Conservation (phyloP, 1,284 basidiomycete species). For the Singerocomus inundabilis region DNA sequence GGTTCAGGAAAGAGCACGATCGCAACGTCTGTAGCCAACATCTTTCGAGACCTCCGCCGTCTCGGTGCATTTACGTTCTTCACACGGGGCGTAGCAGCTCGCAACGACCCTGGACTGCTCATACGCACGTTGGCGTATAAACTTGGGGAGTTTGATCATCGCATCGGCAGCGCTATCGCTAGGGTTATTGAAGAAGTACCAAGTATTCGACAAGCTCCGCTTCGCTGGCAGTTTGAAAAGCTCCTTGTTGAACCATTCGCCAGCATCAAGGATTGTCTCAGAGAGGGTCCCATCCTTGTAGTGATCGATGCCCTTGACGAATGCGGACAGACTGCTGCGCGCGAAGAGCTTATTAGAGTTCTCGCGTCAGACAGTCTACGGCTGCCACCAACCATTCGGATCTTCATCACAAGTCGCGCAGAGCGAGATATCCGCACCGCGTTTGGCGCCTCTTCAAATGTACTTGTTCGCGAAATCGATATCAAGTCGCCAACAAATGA, state of each 20-base stretch:
- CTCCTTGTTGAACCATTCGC: conserved; percentile 30
- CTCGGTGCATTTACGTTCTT: conserved; percentile 36
- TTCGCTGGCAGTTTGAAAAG: conserved; percentile 34
- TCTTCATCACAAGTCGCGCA: conserved; percentile 34
- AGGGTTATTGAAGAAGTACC: conserved; percentile 27
- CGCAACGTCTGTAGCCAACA: conserved; percentile 30
- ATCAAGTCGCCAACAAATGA: conserved; percentile 28
- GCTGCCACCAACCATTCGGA: conserved; percentile 28
- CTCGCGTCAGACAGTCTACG: conserved; percentile 20
- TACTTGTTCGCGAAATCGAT: conserved; percentile 23
- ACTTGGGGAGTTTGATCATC: conserved; percentile 32
- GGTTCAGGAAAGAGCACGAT: conserved; percentile 36
- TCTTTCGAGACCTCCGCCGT: conserved; percentile 26
- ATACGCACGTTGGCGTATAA: conserved; percentile 34
- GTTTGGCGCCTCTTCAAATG: conserved; percentile 13
- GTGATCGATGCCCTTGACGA: conserved; percentile 37
- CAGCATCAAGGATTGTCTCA: conserved; percentile 12
- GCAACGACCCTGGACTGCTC: conserved; percentile 26
- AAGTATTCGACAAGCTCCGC: conserved; percentile 31
- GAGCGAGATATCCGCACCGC: conserved; percentile 28
- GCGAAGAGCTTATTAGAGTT: conserved; percentile 30
- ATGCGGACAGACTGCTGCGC: conserved; percentile 22
- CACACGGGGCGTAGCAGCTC: conserved; percentile 24
- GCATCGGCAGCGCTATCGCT: conserved; percentile 28
- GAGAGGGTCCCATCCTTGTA: conserved; percentile 32